Conservation (phyloP, 202 grass and related monocot species). For the Dendrocalamus latiflorus region DNA sequence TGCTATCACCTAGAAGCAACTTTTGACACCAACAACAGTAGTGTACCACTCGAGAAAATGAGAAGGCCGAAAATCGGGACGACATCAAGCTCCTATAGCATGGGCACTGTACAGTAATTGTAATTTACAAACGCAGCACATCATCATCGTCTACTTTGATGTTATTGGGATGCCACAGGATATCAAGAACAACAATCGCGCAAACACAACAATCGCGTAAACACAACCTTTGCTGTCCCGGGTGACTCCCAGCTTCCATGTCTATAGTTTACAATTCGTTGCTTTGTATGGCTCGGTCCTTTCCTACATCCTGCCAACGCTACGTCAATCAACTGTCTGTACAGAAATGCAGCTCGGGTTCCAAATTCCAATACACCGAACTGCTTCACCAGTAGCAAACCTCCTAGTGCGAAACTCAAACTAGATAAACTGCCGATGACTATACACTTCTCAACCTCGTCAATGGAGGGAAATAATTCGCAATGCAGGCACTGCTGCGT, state of each 20-base stretch:
- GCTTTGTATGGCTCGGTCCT: slow-evolving; percentile 21
- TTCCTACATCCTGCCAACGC: slow-evolving; percentile 27
- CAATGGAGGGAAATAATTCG: background rate
- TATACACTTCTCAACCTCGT: slow-evolving; percentile 50
- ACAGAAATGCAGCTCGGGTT: slow-evolving; percentile 28
- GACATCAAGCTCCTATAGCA: slow-evolving; percentile 21
- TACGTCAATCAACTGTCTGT: slow-evolving; percentile 43
- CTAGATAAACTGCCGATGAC: slow-evolving; percentile 46
- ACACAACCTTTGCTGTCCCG: background rate
- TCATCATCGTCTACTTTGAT: background rate
- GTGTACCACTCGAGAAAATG: background rate
- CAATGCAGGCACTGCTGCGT: background rate
- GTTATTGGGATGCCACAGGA: slow-evolving; percentile 13
- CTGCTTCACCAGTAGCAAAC: slow-evolving; percentile 37
- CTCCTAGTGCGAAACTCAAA: slow-evolving; percentile 35
- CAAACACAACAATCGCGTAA: background rate
- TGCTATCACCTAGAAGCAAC: background rate
- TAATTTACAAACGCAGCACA: slow-evolving; percentile 37
- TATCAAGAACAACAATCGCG: background rate
- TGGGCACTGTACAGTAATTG: slow-evolving; percentile 44
- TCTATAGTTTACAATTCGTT: slow-evolving; percentile 48
- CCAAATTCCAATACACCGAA: slow-evolving; percentile 22
- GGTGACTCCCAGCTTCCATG: slow-evolving; percentile 24
- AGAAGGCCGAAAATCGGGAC: background rate
- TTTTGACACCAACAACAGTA: background rate